phyloP scores from a whole-genome alignment of 1,284 basidiomycete species.

The Melanopsichium pennsylvanicum region DNA sequence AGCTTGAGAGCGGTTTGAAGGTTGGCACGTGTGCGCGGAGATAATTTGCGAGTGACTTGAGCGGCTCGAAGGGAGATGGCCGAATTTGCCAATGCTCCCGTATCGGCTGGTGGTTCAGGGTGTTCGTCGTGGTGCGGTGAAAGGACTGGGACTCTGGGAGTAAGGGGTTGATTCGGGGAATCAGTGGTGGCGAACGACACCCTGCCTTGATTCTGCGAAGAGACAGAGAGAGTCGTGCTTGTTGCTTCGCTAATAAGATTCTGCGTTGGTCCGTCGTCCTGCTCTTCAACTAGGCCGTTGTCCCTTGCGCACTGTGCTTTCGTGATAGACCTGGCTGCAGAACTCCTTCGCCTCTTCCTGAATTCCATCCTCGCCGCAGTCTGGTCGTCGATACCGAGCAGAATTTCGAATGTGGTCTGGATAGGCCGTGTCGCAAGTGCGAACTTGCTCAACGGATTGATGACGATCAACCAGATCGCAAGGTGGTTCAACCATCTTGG shows the following conservation, averaged over 20 bases:
- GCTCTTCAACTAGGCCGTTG: not conserved
- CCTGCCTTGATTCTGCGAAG: slow-evolving; percentile 7
- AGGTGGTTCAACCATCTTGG: slow-evolving; percentile 77
- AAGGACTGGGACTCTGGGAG: not conserved
- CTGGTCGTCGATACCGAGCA: slow-evolving; percentile 54
- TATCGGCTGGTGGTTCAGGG: too few relatives aligned
- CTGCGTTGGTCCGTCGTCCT: too few relatives aligned
- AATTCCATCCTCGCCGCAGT: slow-evolving; percentile 15
- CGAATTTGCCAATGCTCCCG: slow-evolving; percentile 39
- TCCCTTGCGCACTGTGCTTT: slow-evolving; percentile 7
- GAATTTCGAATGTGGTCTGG: slow-evolving; percentile 59
- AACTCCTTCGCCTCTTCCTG: slow-evolving; percentile 13
- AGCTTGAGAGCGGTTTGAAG: slow-evolving; percentile 38
- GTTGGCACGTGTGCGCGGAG: slow-evolving; percentile 10
- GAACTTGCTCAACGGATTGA: slow-evolving; percentile 80
- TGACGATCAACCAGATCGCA: slow-evolving; percentile 87
- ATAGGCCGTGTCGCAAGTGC: slow-evolving; percentile 80
- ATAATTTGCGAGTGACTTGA: slow-evolving; percentile 4
- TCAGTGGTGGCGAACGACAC: slow-evolving; percentile 25
- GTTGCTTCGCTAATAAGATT: slow-evolving; percentile 7
- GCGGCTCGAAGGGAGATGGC: slow-evolving; percentile 44
- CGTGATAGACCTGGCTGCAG: not conserved
- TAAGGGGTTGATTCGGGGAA: not conserved
- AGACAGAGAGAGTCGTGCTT: slow-evolving; percentile 17
- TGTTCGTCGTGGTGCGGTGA: slow-evolving; percentile 4